Base-by-base conservation (phyloP, 1,284 basidiomycete genomes). In the Microbotryomycetes sp. region DNA sequence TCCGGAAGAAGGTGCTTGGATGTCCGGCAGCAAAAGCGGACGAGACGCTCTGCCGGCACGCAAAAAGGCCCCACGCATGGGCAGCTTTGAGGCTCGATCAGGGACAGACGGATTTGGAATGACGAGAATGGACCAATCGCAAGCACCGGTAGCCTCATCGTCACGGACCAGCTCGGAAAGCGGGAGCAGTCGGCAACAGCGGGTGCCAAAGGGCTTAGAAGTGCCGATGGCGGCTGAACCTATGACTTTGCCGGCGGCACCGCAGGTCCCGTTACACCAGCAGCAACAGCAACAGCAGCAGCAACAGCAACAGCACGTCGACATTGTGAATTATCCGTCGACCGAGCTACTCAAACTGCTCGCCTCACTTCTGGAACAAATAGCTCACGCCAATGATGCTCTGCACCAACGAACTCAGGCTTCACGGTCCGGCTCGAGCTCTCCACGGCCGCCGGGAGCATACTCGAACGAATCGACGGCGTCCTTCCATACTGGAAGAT, bases 311-410 rank as follows among this genome's bases (percentile, higher is more conserved):
- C 60, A 64, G 9, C 78, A 79, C 62, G 75, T 83, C 64, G 80
- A 83, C 66, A 75, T 83, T 18, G 80, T 79, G 15, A 78, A 76
- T 2, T 82, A 79, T 65, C 80, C 82, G 0, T 77, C 81, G 0
- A 75, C 77, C 31, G 79, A 91, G 58, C 82, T 98, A 13, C 81
- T 98, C 50, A 84, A 83, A 30, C 83, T 96, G 16, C 85, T 98
- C n/a, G 92, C 94, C 0, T 84, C 85, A 3, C 79, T 97, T 16
- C 81, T 98, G 61, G 85, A 89, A 52, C 89, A 92, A 76, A 97
- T 97, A 73, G 91, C 94, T 4, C 83, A 85, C 3, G 85, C 90
- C 4, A 97, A 97, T 75, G 93, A 97, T 77, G 80, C 75, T 23
- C 71, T 78, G 21, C 72, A 57, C 23, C 57, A 53, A 3, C 49